These are phyloP conservation scores for Trypanosoma avium DNA, from an alignment of 208 protist genomes.

Conservation along the genomic window DNA sequence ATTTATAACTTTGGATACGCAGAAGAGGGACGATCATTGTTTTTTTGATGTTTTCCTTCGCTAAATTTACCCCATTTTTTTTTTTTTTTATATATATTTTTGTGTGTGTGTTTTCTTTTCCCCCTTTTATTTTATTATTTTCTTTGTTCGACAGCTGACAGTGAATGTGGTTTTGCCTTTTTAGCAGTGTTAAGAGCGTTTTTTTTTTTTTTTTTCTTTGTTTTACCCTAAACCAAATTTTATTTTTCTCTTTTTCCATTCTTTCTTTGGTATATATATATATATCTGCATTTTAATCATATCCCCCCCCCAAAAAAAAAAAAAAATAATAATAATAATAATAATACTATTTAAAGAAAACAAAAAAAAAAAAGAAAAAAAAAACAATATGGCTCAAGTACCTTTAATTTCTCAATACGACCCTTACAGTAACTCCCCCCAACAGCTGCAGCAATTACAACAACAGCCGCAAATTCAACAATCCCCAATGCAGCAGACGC, in stretches of 20 bases:
- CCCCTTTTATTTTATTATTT: conserved; percentile 17
- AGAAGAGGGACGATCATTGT: background rate
- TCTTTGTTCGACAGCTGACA: conserved; percentile 25
- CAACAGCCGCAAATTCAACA: conserved; percentile 31
- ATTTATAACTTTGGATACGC: background rate
- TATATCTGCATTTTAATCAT: background rate
- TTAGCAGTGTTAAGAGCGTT: no score
- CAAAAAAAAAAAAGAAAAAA: conserved; percentile 4
- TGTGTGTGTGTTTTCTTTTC: no score
- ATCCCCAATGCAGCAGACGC: conserved; percentile 35
- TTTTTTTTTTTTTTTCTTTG: conserved; percentile 23
- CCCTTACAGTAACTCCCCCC: conserved; percentile 14
- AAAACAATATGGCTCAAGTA: conserved; percentile 19
- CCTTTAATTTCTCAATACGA: conserved; percentile 27
- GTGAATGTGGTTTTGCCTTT: no score
- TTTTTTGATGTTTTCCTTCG: conserved; percentile 18
- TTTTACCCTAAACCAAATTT: background rate
- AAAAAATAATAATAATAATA: no score
- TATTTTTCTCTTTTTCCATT: conserved; percentile 1
- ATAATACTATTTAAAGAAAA: no score
- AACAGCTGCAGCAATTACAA: conserved; percentile 5
- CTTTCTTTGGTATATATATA: no score
- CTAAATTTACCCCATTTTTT: conserved; percentile 1
- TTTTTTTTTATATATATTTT: conserved; percentile 1
- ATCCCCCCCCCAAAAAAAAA: no score